A percentile compares a stretch with the other conserved stretches of the same genome.
phyloP scores from a whole-genome alignment of 75 land plant genomes.

The Adiantum capillusveneris region DNA sequence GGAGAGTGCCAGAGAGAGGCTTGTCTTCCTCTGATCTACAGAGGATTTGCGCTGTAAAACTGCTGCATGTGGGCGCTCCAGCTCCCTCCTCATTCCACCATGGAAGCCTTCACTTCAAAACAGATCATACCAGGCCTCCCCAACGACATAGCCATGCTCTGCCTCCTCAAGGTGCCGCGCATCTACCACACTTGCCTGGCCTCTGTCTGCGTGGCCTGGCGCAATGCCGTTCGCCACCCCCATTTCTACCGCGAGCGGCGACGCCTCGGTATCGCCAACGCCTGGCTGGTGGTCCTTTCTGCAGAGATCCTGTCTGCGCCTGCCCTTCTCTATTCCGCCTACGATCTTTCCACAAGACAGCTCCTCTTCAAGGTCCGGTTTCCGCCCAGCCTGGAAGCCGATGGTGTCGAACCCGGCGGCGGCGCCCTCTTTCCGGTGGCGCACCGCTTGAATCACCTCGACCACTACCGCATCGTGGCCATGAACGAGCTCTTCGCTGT shows the following conservation, averaged over 20 bases:
- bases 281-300: constrained; percentile 42
- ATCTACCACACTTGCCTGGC: constrained; percentile 33
- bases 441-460: constrained; percentile 7
- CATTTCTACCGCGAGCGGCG: constrained; percentile 24
- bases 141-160: constrained; percentile 51
- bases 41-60: no score
- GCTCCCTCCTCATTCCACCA: neutral
- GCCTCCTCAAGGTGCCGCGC: constrained; percentile 48
- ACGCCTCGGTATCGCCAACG: constrained; percentile 22
- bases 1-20: no score
- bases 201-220: constrained; percentile 49
- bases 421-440: no score
- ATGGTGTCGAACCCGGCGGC: constrained; percentile 12
- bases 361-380: constrained; percentile 23
- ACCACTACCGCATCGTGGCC: no score
- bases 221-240: constrained; percentile 29
- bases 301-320: constrained; percentile 17
- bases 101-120: neutral
- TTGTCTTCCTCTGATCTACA: no score
- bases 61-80: no score
- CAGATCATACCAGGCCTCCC: constrained; percentile 54
- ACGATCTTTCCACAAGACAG: constrained; percentile 9
- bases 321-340: constrained; percentile 17
- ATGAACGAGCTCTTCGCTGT: constrained; percentile 21
- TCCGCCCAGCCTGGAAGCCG: constrained; percentile 14